Evolutionary conservation across 2,329 filamentous ascomycete genomes (phyloP).

Genomic region (Ophiostoma populinum): DNA sequence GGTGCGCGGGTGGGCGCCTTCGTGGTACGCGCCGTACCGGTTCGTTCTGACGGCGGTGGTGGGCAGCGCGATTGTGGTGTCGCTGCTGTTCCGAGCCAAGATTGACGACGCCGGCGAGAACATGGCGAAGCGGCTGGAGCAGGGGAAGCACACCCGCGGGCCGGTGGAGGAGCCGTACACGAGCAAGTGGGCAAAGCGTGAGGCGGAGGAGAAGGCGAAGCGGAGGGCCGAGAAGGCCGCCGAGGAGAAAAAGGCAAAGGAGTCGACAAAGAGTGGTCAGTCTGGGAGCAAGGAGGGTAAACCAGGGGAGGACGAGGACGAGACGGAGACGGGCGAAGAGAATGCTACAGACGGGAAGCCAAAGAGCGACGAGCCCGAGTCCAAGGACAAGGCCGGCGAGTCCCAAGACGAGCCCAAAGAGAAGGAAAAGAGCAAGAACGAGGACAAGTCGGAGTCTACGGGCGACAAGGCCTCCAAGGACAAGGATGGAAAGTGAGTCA

Average conservation of each 20-base stretch:
- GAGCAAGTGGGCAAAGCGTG: constrained; percentile 25
- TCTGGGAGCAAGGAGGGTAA: constrained; percentile 15
- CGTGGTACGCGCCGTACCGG: constrained; percentile 79
- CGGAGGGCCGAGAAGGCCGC: constrained; percentile 12
- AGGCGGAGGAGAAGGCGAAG: constrained; percentile 14
- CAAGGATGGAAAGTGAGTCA: not conserved
- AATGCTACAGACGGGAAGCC: constrained; percentile 11
- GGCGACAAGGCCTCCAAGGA: constrained; percentile 8
- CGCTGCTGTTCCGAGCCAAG: constrained; percentile 66
- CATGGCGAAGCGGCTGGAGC: constrained; percentile 18
- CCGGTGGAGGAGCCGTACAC: constrained; percentile 16
- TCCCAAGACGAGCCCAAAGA: not conserved
- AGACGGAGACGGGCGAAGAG: constrained; percentile 1
- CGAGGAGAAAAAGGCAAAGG: constrained; percentile 15
- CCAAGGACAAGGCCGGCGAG: constrained; percentile 1
- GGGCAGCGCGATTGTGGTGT: constrained; percentile 63
- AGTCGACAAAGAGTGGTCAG: constrained; percentile 13
- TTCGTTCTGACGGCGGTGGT: constrained; percentile 87
- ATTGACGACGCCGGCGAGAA: constrained; percentile 30
- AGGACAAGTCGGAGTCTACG: too few relatives aligned
- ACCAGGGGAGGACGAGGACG: constrained; percentile 7
- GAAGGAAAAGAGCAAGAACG: constrained; percentile 5
- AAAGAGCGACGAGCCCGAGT: not conserved
- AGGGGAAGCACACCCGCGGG: constrained; percentile 20
- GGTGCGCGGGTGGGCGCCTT: constrained; percentile 58